These are phyloP conservation scores for Chlamydomonas asymmetrica DNA, from an alignment of 139 green algal genomes.

Conservation along the genomic window DNA sequence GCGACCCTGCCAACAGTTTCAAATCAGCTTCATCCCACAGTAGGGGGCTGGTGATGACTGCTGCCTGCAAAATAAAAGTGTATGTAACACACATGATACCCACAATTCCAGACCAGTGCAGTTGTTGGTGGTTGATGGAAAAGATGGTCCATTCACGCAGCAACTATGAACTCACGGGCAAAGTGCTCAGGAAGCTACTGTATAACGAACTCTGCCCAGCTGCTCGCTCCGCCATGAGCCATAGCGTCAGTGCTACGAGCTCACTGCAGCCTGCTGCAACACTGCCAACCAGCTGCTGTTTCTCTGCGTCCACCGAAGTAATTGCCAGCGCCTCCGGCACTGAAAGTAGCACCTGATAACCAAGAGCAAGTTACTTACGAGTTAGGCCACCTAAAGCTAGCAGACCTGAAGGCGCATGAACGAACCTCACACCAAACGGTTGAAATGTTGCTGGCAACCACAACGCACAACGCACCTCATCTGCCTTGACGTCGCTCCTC, in stretches of 20 bases:
- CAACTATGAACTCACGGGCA: conserved; percentile 43
- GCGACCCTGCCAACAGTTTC: conserved; percentile 60
- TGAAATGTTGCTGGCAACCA: too few relatives aligned
- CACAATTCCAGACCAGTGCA: conserved; percentile 16
- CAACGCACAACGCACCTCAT: conserved; percentile 27
- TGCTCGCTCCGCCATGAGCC: conserved; percentile 78
- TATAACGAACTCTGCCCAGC: conserved; percentile 37
- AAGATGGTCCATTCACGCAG: background rate
- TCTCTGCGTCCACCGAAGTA: conserved; percentile 77
- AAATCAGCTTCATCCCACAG: conserved; percentile 61
- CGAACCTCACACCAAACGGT: too few relatives aligned
- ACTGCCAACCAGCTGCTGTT: conserved; percentile 57
- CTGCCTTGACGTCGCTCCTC: conserved; percentile 19
- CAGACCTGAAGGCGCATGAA: too few relatives aligned
- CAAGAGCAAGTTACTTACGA: too few relatives aligned
- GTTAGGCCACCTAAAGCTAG: too few relatives aligned
- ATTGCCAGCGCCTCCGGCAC: conserved; percentile 75
- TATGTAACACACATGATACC: background rate
- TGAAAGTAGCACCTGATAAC: conserved; percentile 46
- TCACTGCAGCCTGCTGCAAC: conserved; percentile 70
- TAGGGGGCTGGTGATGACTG: conserved; percentile 48
- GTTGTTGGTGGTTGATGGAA: background rate
- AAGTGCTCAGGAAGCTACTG: conserved; percentile 37
- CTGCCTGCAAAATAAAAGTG: background rate
- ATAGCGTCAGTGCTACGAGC: conserved; percentile 84